Evolutionary conservation across 768 basidiomycete species (phyloP).

Genomic region (Suillus fuscotomentosus): DNA sequence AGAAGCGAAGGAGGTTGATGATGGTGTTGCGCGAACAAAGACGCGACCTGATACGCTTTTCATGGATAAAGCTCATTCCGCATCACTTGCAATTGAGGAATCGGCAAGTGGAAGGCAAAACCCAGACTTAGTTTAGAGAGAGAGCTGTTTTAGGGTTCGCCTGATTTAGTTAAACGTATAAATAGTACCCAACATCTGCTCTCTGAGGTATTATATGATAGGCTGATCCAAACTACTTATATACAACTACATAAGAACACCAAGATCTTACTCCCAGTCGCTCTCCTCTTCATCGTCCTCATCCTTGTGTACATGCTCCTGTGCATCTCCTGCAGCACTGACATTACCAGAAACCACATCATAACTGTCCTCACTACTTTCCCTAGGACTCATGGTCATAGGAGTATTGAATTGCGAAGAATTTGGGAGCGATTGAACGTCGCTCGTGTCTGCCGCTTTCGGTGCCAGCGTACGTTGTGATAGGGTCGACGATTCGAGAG

Average conservation of each 20-base stretch:
- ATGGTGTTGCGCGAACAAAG: slow-evolving; percentile 29
- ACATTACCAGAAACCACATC: slow-evolving; percentile 60
- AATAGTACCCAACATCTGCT: slow-evolving; percentile 3
- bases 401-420: slow-evolving; percentile 36
- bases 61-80: slow-evolving; percentile 26
- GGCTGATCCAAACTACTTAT: slow-evolving; percentile 1
- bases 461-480: slow-evolving; percentile 26
- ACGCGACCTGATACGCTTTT: slow-evolving; percentile 27
- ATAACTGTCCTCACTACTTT: slow-evolving; percentile 65
- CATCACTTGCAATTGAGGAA: slow-evolving; percentile 18
- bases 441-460: slow-evolving; percentile 14
- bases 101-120: not conserved
- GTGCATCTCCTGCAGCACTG: slow-evolving; percentile 37
- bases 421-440: slow-evolving; percentile 23
- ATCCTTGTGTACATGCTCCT: slow-evolving; percentile 26
- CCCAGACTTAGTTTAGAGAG: not conserved
- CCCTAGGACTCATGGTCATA: slow-evolving; percentile 44
- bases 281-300: slow-evolving; percentile 41
- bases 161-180: slow-evolving; percentile 6
- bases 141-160: not conserved
- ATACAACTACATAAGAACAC: slow-evolving; percentile 17
- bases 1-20: slow-evolving; percentile 43
- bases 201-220: not conserved
- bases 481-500: slow-evolving; percentile 15
- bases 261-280: slow-evolving; percentile 58